Evolutionary conservation across 2,329 filamentous ascomycete species (phyloP).

Genomic region (Penicillium palitans): DNA sequence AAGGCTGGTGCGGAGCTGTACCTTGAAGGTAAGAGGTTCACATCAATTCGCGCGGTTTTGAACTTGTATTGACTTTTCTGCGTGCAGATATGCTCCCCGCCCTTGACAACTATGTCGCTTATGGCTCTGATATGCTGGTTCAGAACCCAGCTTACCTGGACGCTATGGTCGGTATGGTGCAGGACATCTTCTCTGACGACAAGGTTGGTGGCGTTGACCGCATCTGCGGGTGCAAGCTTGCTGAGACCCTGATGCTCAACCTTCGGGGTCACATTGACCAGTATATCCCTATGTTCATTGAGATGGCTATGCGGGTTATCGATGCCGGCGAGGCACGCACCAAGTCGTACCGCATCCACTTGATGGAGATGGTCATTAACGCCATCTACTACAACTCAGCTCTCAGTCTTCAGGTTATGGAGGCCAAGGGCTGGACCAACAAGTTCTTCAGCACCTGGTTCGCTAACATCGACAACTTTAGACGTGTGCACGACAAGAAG

Average conservation of each 20-base stretch:
- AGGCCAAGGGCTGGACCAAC: constrained; percentile 91
- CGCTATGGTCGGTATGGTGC: constrained; percentile 89
- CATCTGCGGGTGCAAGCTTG: constrained; percentile 96
- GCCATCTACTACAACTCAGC: constrained; percentile 95
- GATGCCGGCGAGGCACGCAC: constrained; percentile 73
- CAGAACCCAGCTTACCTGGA: constrained; percentile 84
- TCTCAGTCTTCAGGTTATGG: constrained; percentile 81
- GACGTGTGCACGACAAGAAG: constrained; percentile 97
- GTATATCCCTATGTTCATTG: constrained; percentile 84
- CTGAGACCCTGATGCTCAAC: constrained; percentile 95
- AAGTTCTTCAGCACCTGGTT: constrained; percentile 99
- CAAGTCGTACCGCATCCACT: constrained; percentile 90
- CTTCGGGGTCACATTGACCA: constrained; percentile 84
- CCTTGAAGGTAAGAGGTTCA: constrained; percentile 59
- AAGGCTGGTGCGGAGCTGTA: constrained; percentile 96
- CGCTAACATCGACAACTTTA: constrained; percentile 89
- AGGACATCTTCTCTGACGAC: constrained; percentile 88
- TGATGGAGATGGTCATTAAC: constrained; percentile 99
- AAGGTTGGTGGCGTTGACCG: constrained; percentile 92
- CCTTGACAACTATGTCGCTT: constrained; percentile 96
- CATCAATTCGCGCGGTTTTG: background rate
- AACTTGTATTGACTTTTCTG: constrained; percentile 17
- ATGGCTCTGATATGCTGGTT: constrained; percentile 75
- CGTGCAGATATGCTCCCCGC: constrained; percentile 85
- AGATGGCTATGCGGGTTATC: constrained; percentile 82